Base-by-base conservation (phyloP, 805 yeast genomes). In the Saturnispora galanensis region DNA sequence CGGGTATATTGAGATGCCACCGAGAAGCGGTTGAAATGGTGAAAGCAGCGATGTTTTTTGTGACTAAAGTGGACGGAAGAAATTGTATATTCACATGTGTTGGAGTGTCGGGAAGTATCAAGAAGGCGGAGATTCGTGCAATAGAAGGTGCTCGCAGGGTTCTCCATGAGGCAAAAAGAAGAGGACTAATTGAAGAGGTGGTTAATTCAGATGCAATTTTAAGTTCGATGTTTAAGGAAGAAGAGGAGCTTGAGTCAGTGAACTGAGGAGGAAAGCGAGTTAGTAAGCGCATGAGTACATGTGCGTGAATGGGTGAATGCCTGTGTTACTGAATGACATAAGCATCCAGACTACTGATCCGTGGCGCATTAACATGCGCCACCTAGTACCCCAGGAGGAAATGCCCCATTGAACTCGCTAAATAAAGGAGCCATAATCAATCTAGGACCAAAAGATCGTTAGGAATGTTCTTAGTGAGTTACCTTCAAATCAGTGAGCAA, bases 41-140 rank as follows among this genome's bases (percentile, higher is more conserved):
- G 1, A 67, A 85, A 46, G 85, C 82, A 0, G 85, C 95, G 0
- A 59, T 90, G 48, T 65, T 77, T 1, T 59, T 79, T 39, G 73
- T 81, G 10, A 68, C 67, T 34, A 64, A 65, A 28, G 54, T 87
- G 2, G 78, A 70, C 13, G 77, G 72, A 17, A 56, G 56, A 29
- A 63, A 64, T 6, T 73, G 78, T 4, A 70, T 82, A 10, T 60
- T 88, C 12, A 69, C 79, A 44, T 80, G 84, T 28, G 64, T 74
- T 4, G 83, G 81, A 46, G 77, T 85, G 0, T 81, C 95, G 56
- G 97, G 96, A 0, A 87, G 96, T 0, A 88, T 89, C 30, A 81
- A 79, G 57, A 86, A 85, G 56, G 76, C 94, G 51, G 95, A 89
- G 57, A 73, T 78, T 51, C 74, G 69, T 47, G 81, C 88, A 0